Conservation (phyloP, 2,329 filamentous ascomycete genomes). For the Colletotrichum camelliae region DNA sequence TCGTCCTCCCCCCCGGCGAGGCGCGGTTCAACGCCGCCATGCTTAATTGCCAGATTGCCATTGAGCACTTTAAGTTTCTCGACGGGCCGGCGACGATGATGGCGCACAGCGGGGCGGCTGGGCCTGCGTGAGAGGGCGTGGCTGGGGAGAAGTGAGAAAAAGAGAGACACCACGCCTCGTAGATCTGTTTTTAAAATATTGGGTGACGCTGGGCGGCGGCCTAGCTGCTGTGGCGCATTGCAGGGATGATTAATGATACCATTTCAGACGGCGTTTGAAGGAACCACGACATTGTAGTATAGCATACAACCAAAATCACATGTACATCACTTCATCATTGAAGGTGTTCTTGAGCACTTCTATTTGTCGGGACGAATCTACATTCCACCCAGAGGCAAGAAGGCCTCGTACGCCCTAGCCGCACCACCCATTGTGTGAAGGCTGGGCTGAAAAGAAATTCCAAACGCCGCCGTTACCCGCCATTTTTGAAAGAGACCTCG, state of each 20-base stretch:
- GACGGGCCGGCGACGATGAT: constrained; percentile 50
- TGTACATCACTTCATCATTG: not conserved
- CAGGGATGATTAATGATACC: constrained; percentile 24
- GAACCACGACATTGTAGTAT: not conserved
- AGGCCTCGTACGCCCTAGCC: not conserved
- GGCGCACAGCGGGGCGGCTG: not conserved
- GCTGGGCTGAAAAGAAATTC: constrained; percentile 4
- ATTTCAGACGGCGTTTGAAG: constrained; percentile 8
- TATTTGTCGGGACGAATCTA: constrained; percentile 16
- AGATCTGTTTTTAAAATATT: not conserved
- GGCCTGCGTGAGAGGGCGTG: not conserved
- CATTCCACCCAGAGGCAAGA: constrained; percentile 14
- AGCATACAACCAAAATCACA: not conserved
- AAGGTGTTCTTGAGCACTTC: not conserved
- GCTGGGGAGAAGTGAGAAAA: not conserved
- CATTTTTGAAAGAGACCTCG: not conserved
- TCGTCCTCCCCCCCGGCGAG: constrained; percentile 89
- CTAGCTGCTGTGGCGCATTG: constrained; percentile 5
- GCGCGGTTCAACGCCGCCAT: constrained; percentile 89
- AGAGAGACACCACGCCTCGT: not conserved
- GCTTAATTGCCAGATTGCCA: constrained; percentile 86
- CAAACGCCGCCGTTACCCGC: constrained; percentile 15
- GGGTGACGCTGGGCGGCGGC: not conserved
- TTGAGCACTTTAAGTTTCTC: constrained; percentile 77
- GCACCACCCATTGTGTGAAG: not conserved